Evolutionary conservation across 257 asterid genomes (phyloP), one percentile per base, ranked within the genome.

Genomic region (Ballota nigra): DNA sequence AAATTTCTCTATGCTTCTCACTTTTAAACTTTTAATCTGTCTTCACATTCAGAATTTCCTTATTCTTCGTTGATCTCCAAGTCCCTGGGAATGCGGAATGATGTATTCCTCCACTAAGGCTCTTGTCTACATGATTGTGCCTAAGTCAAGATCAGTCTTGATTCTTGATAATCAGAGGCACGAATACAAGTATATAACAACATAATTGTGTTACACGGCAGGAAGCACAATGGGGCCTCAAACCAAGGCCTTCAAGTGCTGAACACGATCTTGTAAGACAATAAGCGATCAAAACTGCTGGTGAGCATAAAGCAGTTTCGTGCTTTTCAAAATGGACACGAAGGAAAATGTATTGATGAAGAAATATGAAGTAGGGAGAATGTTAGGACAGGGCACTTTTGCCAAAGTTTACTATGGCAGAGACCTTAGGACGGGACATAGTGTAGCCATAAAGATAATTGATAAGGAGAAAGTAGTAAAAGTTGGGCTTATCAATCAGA

Each of bases 391-490:
- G 83, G 97, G 97, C 51, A 83, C 81, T 28, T 91, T 91, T 41
- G 97, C 93, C 51, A 91, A 89, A 70, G 97, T 91, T 56, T 91
- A 89, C 82, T 72, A 86, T 51, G 97, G 91, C 31, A 85, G 91
- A 77, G 75, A 79, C 69, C 76, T 92, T 6, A 63, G 71, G 62
- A 84, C 90, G 0, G 97, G 95, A 26, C 78, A 80, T 73, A 77
- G 83, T 73, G 95, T 92, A 57, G 97, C 96, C 36, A 87, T 92
- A 13, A 92, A 92, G 87, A 92, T 89, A 8, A 89, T 92, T 2
- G 88, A 89, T 64, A 92, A 92, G 79, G 93, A 81, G 70, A 92
- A 87, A 72, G 83, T 89, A 58, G 49, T 79, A 33, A 89, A 81
- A 61, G 86, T 77, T 8, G 96, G 90, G 47, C 82, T 92, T 47